Base-by-base conservation (phyloP, 192 early-diverging fungal species). In the Dissophora globulifera region DNA sequence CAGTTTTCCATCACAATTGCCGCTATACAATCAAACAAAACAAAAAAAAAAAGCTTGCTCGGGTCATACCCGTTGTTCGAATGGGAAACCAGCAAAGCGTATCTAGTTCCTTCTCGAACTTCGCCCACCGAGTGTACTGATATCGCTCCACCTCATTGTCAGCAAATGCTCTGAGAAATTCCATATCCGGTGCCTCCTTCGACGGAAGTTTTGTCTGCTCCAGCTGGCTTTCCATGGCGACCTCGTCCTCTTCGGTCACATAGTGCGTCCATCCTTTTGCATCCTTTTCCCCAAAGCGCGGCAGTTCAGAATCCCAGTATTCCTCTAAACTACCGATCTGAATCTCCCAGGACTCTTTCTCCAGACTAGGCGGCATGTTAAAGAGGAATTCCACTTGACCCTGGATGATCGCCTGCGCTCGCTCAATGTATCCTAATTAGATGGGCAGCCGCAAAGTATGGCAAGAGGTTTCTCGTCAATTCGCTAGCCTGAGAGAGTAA, bases 271-370 rank as follows among this genome's bases (percentile, higher is more conserved):
- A 87, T 19, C 85, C 85, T 38, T 72, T 78, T 0, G 85, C 85
- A 26, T 57, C 70, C 60, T 81, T 68, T 53, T 88, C 86, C 7
- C 84, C 86, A 62, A 88, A 84, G 4, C 86, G 68, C 31, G 80
- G 78, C 16, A 79, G 58, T 56, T 88, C 86, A 26, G 74, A 78
- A 30, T 86, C 84, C 86, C 86, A 88, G 47, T 81, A 88, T 5
- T 79, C 61, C 19, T 71, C 80, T 15, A 88, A 69, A 31, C 62
- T 70, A 2, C 55, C 41, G 0, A 86, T n/a, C 54, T 81, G 78
- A 20, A 81, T 51, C 7, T 71, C 47, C 66, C 78, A 79, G 32
- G 66, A 42, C 43, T 67, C 60, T 11, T 74, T 57, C 22, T 63
- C 49, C 41, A 82, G 58, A 31, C 58, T 52, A 2, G 61, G 41